These are phyloP conservation scores for Tolypocladium tropicale DNA, from an alignment of 2,329 filamentous ascomycete species.

Conservation along the genomic window DNA sequence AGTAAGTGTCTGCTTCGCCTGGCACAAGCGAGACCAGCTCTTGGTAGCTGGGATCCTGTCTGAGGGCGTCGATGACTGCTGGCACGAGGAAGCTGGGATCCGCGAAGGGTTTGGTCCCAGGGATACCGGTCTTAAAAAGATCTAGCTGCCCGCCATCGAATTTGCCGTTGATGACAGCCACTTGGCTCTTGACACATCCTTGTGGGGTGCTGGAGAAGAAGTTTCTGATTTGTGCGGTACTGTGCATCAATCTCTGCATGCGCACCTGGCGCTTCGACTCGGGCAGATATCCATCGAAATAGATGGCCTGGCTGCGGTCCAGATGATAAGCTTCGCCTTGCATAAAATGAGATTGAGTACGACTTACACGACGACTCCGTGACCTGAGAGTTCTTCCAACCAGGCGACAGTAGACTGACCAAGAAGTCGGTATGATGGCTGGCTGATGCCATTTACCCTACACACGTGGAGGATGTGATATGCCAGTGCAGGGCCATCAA, in stretches of 20 bases:
- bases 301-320: conserved; percentile 45
- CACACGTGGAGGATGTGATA: conserved; percentile 59
- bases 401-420: conserved; percentile 49
- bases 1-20: conserved; percentile 78
- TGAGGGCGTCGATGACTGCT: conserved; percentile 61
- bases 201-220: conserved; percentile 23
- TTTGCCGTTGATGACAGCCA: conserved; percentile 5
- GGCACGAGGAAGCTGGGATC: conserved; percentile 67
- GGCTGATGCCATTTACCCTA: conserved; percentile 36
- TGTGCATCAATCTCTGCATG: conserved; percentile 47
- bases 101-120: conserved; percentile 22
- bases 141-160: conserved; percentile 3
- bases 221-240: conserved; percentile 43
- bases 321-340: background rate
- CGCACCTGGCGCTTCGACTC: conserved; percentile 52
- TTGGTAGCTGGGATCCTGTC: conserved; percentile 28
- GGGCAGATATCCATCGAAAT: conserved; percentile 80
- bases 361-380: conserved; percentile 52
- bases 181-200: conserved; percentile 14
- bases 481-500: conserved; percentile 74
- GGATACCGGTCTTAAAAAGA: conserved; percentile 14
- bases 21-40: conserved; percentile 51
- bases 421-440: conserved; percentile 54
- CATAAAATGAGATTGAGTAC: background rate
- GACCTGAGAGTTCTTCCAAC: conserved; percentile 46